These are phyloP conservation scores for Filobasidium wieringae DNA, from an alignment of 768 basidiomycete genomes.

Conservation along the genomic window DNA sequence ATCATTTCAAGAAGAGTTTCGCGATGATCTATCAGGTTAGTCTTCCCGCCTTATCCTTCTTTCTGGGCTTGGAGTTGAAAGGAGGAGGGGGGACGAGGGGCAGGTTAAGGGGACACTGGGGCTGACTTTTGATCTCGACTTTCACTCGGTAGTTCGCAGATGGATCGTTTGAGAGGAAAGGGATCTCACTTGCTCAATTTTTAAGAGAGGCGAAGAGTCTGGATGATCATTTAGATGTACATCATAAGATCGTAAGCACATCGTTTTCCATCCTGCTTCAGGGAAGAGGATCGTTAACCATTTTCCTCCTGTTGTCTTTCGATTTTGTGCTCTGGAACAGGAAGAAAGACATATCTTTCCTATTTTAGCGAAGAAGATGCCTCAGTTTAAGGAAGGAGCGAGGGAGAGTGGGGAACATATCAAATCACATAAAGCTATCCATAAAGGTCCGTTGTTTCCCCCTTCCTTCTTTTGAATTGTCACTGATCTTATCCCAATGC, in stretches of 20 bases:
- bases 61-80: background rate
- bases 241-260: slow-evolving; percentile 30
- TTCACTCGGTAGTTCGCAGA: slow-evolving; percentile 21
- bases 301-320: background rate
- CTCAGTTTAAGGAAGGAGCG: slow-evolving; percentile 35
- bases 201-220: slow-evolving; percentile 26
- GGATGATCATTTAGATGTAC: slow-evolving; percentile 30
- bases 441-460: slow-evolving; percentile 27
- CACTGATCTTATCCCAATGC: background rate
- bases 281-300: background rate
- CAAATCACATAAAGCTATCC: slow-evolving; percentile 36
- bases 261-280: background rate
- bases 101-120: no score
- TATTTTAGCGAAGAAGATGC: slow-evolving; percentile 37
- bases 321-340: background rate
- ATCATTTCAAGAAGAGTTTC: slow-evolving; percentile 31
- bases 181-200: slow-evolving; percentile 26
- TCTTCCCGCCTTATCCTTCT: background rate
- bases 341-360: slow-evolving; percentile 40
- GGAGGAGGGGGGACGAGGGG: no score
- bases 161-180: slow-evolving; percentile 30
- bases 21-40: slow-evolving; percentile 29
- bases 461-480: background rate
- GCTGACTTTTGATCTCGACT: background rate
- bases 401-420: slow-evolving; percentile 38